Evolutionary conservation across 2,329 filamentous ascomycete species (phyloP), one percentile per base, ranked within the genome.

Genomic region (Daldinia sp.): DNA sequence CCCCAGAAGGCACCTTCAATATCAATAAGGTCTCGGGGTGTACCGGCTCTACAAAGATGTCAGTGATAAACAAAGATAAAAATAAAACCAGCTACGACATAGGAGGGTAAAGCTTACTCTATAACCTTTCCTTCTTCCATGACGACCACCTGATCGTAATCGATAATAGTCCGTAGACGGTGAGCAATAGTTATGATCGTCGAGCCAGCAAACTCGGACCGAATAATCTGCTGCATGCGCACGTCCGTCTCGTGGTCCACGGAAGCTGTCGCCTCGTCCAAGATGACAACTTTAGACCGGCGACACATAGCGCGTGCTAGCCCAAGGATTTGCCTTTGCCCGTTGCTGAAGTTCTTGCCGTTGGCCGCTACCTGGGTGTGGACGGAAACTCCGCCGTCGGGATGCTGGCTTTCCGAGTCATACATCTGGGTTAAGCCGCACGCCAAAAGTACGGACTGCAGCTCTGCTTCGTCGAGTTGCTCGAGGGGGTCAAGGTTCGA

Each of bases 141-240:
- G 4, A 86, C 82, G 1, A 82, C 77, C 46, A 86, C 79, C 13
- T 77, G 77, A 69, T 86, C 84, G 69, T 83, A 85, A 67, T 84
- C 82, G 30, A 83, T 73, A 33, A 88, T 82, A 0, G 84, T 86
- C 4, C 77, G 75, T 0, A 83, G 67, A 1, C 79, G 77, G 63
- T 84, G 82, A 1, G 79, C 80, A n/a, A 83, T 77, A 9, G 79
- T 78, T 30, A 83, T 77, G 39, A 91, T 83, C 0, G 89, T 92
- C 70, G 87, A 86, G 0, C 76, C 63, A 9, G 69, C 74, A 59
- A 82, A 78, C 51, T 79, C 74, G 2, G 62, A 65, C 30, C 70
- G 69, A 13, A 82, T 74, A 1, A 81, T 68, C 9, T 73, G 66
- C 61, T 78, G 78, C 56, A 81, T 78, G 13, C 69, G 71, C 30